These are phyloP conservation scores for Coemansia umbellata DNA, from an alignment of 192 early-diverging fungal genomes.

Conservation along the genomic window DNA sequence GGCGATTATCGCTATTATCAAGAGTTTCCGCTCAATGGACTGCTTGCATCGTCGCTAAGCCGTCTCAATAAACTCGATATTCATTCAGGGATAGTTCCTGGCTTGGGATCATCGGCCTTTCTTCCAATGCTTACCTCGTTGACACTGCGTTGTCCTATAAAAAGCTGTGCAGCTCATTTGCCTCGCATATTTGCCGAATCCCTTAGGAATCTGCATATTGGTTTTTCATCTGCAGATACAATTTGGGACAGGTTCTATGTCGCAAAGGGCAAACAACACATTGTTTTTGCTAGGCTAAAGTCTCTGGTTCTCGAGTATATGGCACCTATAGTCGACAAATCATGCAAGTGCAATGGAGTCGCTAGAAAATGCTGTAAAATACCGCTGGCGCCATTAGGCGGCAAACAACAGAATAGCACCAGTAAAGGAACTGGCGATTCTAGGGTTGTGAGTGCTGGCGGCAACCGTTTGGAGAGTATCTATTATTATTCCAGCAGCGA, in stretches of 20 bases:
- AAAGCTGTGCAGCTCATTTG: conserved; percentile 14
- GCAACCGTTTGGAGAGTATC: neutral
- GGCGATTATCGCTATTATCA: conserved; percentile 25
- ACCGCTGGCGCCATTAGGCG: too few relatives aligned
- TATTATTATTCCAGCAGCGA: neutral
- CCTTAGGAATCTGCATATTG: conserved; percentile 18
- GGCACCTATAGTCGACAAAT: conserved; percentile 3
- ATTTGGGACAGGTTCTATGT: conserved; percentile 41
- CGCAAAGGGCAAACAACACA: neutral
- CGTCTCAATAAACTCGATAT: conserved; percentile 10
- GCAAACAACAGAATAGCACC: neutral
- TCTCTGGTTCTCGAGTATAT: conserved; percentile 29
- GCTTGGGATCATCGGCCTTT: conserved; percentile 27
- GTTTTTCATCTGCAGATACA: conserved; percentile 31
- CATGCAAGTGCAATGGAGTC: neutral
- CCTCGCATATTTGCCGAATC: conserved; percentile 35
- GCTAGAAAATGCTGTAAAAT: neutral
- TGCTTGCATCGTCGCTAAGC: conserved; percentile 27
- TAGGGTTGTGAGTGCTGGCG: neutral
- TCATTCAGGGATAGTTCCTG: conserved; percentile 22
- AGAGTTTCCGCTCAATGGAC: conserved; percentile 36
- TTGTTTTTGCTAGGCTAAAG: conserved; percentile 18
- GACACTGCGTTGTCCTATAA: conserved; percentile 26
- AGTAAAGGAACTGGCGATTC: neutral
- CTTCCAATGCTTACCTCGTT: conserved; percentile 23